Evolutionary conservation across 2,329 filamentous ascomycete species (phyloP).

Genomic region (Huntiella omanensis): DNA sequence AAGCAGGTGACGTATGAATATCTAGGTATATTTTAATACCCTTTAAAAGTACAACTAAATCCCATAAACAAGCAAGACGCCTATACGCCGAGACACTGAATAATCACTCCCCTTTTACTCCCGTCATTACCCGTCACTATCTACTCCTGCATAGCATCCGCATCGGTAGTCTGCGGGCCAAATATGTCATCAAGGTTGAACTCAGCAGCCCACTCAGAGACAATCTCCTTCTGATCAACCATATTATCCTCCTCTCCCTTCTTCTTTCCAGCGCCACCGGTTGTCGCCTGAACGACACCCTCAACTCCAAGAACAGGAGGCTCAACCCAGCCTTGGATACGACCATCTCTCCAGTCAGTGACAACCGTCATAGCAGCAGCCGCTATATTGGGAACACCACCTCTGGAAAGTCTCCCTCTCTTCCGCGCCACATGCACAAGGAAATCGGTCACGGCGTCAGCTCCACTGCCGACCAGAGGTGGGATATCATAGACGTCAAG

Average conservation of each 20-base stretch:
- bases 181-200: slow-evolving; percentile 90
- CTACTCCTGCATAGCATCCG: slow-evolving; percentile 35
- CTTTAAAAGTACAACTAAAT: not conserved
- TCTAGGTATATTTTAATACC: not conserved
- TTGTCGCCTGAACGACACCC: slow-evolving; percentile 12
- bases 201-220: slow-evolving; percentile 82
- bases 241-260: slow-evolving; percentile 25
- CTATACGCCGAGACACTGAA: not conserved
- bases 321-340: slow-evolving; percentile 83
- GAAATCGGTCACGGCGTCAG: slow-evolving; percentile 75
- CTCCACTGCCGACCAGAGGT: slow-evolving; percentile 49
- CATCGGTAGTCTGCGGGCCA: slow-evolving; percentile 28
- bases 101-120: too few relatives aligned
- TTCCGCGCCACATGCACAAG: slow-evolving; percentile 88
- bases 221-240: slow-evolving; percentile 65
- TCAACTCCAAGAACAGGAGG: slow-evolving; percentile 48
- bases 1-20: slow-evolving; percentile 1
- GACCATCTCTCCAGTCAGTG: slow-evolving; percentile 89
- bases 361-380: slow-evolving; percentile 84
- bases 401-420: slow-evolving; percentile 69
- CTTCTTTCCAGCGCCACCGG: slow-evolving; percentile 16
- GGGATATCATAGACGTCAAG: slow-evolving; percentile 71
- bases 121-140: too few relatives aligned
- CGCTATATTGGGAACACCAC: slow-evolving; percentile 74
- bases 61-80: not conserved